Base-by-base conservation (phyloP, 2,329 filamentous ascomycete species). In the Penicillium sp. region DNA sequence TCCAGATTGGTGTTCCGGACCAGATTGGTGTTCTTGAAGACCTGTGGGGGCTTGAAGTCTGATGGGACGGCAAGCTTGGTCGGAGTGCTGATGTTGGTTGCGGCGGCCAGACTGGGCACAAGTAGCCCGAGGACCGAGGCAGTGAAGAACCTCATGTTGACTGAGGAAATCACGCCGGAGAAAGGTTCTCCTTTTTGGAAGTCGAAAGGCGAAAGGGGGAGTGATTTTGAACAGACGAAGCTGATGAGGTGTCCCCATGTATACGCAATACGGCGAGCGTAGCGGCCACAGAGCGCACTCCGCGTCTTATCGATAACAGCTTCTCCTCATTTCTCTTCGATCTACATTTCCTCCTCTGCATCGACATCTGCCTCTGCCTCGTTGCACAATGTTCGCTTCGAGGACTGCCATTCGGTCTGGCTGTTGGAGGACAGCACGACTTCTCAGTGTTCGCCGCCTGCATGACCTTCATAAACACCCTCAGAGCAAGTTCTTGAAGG, bases 1-100 rank as follows among this genome's bases (percentile, higher is more conserved):
- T 97, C 91, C 48, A 96, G 73, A 57, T 95, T 95, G 64, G 94
- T 85, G 55, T 86, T 84, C 62, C 93, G 87, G 42, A 97, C 86
- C 24, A 97, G 72, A 68, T 98, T 97, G 70, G 79, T 79, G 71
- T 98, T 96, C 74, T 90, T 89, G 76, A 95, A 98, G 57, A 90
- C 87, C 67, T 89, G 87, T 11, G 90, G 86, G 44, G 91, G 89
- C 69, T 81, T 85, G 75, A 96, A 95, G 51, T 69, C 63, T 50
- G 61, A 59, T 34, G 67, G 65, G 20, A 74, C 62, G 47, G 67
- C 57, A 45, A 67, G 61, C 53, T 65, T 64, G 44, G 61, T 55
- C 44, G 60, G 58, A 35, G 54, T 57, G 37, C 56, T 67, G 29
- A 56, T 38, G 48, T 46, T 49, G 46, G 62, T 50, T 32, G 65